Conservation (phyloP, 2,329 filamentous ascomycete species). For the Fusarium algeriense region DNA sequence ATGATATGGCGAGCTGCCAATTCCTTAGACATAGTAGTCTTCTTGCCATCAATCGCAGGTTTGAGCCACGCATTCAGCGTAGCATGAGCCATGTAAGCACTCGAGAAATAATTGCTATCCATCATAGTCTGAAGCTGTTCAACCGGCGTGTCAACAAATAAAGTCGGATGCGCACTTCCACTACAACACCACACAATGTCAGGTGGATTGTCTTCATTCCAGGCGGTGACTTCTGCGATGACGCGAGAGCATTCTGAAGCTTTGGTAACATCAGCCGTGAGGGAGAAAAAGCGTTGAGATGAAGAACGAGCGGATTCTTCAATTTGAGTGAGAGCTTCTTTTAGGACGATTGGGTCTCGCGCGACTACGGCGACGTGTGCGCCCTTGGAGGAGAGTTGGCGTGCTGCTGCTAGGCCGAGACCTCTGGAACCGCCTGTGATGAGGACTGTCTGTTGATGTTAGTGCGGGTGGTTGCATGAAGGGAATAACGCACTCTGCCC, state of each 20-base stretch:
- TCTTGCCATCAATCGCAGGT: slow-evolving; percentile 11
- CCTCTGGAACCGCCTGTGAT: slow-evolving; percentile 36
- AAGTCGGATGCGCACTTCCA: slow-evolving; percentile 32
- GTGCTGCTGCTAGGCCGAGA: slow-evolving; percentile 26
- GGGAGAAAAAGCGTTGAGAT: slow-evolving; percentile 24
- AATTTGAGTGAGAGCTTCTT: slow-evolving; percentile 21
- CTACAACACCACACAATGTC: slow-evolving; percentile 36
- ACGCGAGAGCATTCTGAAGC: slow-evolving; percentile 23
- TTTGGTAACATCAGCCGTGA: slow-evolving; percentile 20
- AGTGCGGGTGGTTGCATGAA: not conserved
- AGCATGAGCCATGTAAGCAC: slow-evolving; percentile 37
- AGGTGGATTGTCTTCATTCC: slow-evolving; percentile 14
- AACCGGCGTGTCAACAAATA: slow-evolving; percentile 34
- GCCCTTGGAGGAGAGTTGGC: slow-evolving; percentile 27
- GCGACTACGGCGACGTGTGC: slow-evolving; percentile 28
- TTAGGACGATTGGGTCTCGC: not conserved
- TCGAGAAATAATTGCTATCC: slow-evolving; percentile 40
- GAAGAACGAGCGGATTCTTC: slow-evolving; percentile 13
- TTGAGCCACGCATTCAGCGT: slow-evolving; percentile 28
- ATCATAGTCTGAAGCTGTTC: slow-evolving; percentile 38
- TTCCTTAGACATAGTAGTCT: not conserved
- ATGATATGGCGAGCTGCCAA: slow-evolving; percentile 20
- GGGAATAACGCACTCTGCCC: not conserved
- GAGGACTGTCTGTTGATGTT: slow-evolving; percentile 17
- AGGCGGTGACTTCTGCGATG: slow-evolving; percentile 16